These are phyloP conservation scores for Aspergillus egyptiacus DNA, from an alignment of 495 filamentous ascomycete genomes.

Conservation along the genomic window DNA sequence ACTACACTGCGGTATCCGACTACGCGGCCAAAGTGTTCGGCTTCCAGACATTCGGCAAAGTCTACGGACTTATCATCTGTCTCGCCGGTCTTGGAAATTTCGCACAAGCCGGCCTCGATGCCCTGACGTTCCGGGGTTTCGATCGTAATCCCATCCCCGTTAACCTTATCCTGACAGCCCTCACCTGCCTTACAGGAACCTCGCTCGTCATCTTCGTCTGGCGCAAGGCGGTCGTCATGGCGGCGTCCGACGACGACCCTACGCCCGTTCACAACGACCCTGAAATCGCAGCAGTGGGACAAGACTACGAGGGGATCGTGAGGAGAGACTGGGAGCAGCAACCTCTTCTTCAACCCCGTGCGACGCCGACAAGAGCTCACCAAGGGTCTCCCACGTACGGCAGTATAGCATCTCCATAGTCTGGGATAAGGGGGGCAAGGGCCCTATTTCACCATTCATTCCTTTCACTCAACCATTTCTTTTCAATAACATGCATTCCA, in stretches of 20 bases:
- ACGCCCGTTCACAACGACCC: neutral
- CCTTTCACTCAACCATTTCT: too few species aligned
- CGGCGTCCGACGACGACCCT: neutral
- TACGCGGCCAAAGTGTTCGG: conserved; percentile 95
- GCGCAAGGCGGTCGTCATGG: conserved; percentile 22
- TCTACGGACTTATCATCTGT: conserved; percentile 94
- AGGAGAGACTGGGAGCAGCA: conserved; percentile 17
- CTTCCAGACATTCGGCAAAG: conserved; percentile 88
- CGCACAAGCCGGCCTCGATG: conserved; percentile 75
- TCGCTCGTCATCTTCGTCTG: conserved; percentile 57
- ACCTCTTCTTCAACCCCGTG: conserved; percentile 7
- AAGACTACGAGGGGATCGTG: conserved; percentile 4
- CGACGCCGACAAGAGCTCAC: neutral
- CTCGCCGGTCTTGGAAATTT: conserved; percentile 84
- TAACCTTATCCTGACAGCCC: conserved; percentile 59
- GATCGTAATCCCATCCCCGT: conserved; percentile 69
- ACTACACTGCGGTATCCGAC: conserved; percentile 57
- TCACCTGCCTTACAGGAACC: conserved; percentile 55
- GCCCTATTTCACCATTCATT: too few species aligned
- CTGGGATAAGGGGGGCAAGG: too few species aligned
- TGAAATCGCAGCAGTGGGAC: neutral
- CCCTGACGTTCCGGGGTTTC: conserved; percentile 68
- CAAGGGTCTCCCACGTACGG: conserved; percentile 8
- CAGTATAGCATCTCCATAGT: conserved; percentile 1
- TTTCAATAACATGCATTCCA: too few species aligned